Evolutionary conservation across 306 rosid genomes (phyloP).

Genomic region (Prunus persica): DNA sequence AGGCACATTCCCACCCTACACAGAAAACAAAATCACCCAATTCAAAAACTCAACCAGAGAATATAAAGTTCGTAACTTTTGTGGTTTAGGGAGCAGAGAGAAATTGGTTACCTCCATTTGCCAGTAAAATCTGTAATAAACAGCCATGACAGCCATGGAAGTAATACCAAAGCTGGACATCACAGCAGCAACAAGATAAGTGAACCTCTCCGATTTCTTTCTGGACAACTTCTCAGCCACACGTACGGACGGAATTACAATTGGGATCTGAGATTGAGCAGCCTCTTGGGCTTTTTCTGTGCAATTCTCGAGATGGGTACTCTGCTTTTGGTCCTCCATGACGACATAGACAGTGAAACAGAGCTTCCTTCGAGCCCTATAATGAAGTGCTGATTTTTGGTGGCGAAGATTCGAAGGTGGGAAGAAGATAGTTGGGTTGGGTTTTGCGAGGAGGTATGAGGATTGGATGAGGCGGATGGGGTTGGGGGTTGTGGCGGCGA

Average conservation of each 20-base stretch:
- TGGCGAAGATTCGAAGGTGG: slow-evolving; percentile 34
- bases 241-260: slow-evolving; percentile 27
- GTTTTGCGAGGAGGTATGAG: slow-evolving; percentile 30
- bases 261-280: slow-evolving; percentile 26
- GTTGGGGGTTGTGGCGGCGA: slow-evolving; percentile 48
- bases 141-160: slow-evolving; percentile 81
- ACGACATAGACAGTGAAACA: slow-evolving; percentile 59
- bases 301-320: slow-evolving; percentile 25
- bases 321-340: slow-evolving; percentile 57
- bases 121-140: slow-evolving; percentile 88
- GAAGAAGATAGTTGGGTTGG: slow-evolving; percentile 30
- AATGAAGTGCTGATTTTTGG: not conserved
- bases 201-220: slow-evolving; percentile 71
- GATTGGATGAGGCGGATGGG: slow-evolving; percentile 45
- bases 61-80: not conserved
- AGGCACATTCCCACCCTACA: slow-evolving; percentile 80
- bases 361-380: slow-evolving; percentile 33
- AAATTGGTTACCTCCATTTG: slow-evolving; percentile 76
- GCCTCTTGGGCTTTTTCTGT: slow-evolving; percentile 14
- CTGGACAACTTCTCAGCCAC: slow-evolving; percentile 58
- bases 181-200: slow-evolving; percentile 80
- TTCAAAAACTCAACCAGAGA: slow-evolving; percentile 8
- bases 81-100: not conserved
- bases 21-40: slow-evolving; percentile 17
- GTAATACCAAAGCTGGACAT: slow-evolving; percentile 87